phyloP scores from a whole-genome alignment of 257 asterid species.

The Forsythia viridissima region DNA sequence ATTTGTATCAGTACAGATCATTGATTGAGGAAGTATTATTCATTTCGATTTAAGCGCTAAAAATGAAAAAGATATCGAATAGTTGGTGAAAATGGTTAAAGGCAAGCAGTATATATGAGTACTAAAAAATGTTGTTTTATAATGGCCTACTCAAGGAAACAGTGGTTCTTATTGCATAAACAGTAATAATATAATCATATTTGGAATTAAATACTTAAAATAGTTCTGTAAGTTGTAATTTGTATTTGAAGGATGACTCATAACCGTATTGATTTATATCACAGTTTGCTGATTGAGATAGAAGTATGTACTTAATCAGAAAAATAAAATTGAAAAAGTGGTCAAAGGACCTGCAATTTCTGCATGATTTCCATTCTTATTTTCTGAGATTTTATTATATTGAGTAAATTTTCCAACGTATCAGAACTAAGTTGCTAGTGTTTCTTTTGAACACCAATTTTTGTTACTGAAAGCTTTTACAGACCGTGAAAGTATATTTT shows the following conservation, averaged over 20 bases:
- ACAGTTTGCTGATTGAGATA: too few species aligned
- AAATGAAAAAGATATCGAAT: background rate
- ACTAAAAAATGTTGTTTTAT: background rate
- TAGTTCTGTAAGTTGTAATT: background rate
- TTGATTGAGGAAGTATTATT: constrained; percentile 15
- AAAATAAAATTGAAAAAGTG: too few species aligned
- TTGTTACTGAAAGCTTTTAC: background rate
- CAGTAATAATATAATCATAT: background rate
- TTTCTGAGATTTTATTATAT: background rate
- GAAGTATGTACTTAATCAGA: too few species aligned
- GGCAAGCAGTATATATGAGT: constrained; percentile 13
- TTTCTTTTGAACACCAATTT: background rate
- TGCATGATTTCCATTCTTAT: background rate
- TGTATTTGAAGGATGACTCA: background rate
- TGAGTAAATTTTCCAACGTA: background rate
- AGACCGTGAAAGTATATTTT: background rate
- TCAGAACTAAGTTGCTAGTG: background rate
- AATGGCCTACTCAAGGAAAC: background rate
- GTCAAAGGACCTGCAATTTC: background rate
- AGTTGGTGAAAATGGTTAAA: constrained; percentile 28
- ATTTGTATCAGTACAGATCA: constrained; percentile 19
- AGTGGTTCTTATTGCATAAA: background rate
- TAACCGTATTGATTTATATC: too few species aligned
- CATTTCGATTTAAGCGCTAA: constrained; percentile 6
- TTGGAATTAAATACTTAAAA: background rate